These are phyloP conservation scores for Macrophomina phaseolina DNA, from an alignment of 2,329 filamentous ascomycete genomes.

Conservation along the genomic window DNA sequence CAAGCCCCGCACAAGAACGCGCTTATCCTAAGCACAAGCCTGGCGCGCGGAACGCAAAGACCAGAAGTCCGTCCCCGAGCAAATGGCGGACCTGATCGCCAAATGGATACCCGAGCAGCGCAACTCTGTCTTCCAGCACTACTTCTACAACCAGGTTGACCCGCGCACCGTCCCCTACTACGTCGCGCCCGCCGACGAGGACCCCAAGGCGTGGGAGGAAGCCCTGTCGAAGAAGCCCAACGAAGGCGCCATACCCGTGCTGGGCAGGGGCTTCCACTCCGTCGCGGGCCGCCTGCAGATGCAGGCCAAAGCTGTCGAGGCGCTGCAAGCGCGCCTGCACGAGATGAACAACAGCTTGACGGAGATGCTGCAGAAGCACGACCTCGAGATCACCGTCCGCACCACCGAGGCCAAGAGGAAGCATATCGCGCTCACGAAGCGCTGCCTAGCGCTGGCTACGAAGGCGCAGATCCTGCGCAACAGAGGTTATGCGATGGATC, in stretches of 20 bases:
- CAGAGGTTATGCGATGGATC: conserved; percentile 78
- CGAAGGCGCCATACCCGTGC: conserved; percentile 75
- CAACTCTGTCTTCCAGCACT: conserved; percentile 77
- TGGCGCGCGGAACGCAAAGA: conserved; percentile 45
- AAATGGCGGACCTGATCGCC: conserved; percentile 71
- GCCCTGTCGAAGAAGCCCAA: conserved; percentile 80
- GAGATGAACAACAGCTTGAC: conserved; percentile 78
- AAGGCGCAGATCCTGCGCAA: conserved; percentile 83
- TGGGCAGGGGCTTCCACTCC: conserved; percentile 75
- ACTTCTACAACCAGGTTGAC: conserved; percentile 87
- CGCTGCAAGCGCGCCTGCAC: conserved; percentile 75
- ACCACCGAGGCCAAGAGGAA: conserved; percentile 74
- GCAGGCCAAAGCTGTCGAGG: conserved; percentile 71
- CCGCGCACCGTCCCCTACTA: conserved; percentile 78
- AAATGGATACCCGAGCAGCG: conserved; percentile 76
- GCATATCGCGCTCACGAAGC: conserved; percentile 74
- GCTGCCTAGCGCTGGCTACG: conserved; percentile 75
- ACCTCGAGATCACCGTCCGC: conserved; percentile 76
- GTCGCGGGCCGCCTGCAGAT: conserved; percentile 74
- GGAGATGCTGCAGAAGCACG: conserved; percentile 75
- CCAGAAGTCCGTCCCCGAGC: conserved; percentile 76
- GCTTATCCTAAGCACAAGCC: conserved; percentile 30
- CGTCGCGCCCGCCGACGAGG: conserved; percentile 71
- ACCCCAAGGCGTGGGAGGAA: conserved; percentile 82
- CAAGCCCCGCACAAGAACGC: background rate